Evolutionary conservation across 1,139 yeast genomes (phyloP), one percentile per base, ranked within the genome.

Genomic region (Suhomyces coccinellae): DNA sequence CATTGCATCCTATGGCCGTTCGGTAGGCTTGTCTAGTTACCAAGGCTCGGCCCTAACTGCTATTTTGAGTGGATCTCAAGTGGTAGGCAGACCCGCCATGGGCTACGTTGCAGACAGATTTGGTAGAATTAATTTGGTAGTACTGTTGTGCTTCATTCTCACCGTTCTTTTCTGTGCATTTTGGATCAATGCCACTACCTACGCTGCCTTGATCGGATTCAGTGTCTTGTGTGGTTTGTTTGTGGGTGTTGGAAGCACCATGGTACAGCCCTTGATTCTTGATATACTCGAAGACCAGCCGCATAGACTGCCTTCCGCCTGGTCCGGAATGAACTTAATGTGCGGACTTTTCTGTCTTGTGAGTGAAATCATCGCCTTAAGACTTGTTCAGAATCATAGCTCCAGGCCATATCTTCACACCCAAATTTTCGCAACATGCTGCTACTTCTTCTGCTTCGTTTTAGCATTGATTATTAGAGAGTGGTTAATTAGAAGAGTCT

Each of bases 41-140:
- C 83, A 85, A 52, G 88, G 83, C 5, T 75, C 89, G 5, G 64
- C 69, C 16, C 63, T 84, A 26, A 82, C 88, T 3, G 83, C 89
- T 0, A 61, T 83, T 7, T 66, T 85, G 54, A 83, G 82, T 58
- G 82, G 79, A 4, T 83, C 83, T 1, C 90, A 85, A 61, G 64
- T 74, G 3, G 51, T 85, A 12, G 93, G 93, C 0, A 71, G 93
- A 52, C 91, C 91, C 1, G 32, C 65, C 1, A 68, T 83, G 60
- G 93, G 95, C 0, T 47, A 68, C 5, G 33, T 75, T 6, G 83
- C 84, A 24, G 93, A 85, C 57, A 63, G 52, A 28, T 60, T 70
- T 38, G 93, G 95, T 1, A 68, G 89, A 48, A 65, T 73, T 36
- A 85, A 83, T 58, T 65, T 76, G 29, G 71, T 84, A 0, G 53